These are phyloP conservation scores for Chlorella sp. DNA, from an alignment of 139 green algal genomes.

Conservation along the genomic window DNA sequence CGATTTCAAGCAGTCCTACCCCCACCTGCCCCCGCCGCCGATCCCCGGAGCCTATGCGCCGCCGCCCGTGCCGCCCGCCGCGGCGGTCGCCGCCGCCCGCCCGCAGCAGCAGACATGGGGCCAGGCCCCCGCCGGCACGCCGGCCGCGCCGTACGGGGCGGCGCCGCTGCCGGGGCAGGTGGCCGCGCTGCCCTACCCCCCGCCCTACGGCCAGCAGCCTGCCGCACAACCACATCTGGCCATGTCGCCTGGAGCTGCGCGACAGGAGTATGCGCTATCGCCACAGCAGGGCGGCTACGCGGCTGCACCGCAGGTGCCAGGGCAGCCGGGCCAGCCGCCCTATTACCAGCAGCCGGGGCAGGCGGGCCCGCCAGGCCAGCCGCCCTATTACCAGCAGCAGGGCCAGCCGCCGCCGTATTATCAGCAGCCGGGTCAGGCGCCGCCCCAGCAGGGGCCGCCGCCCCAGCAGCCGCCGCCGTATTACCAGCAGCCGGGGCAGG, in stretches of 20 bases:
- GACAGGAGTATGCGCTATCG: too few species aligned
- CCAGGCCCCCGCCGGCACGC: neutral
- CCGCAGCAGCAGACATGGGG: neutral
- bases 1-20: slow-evolving; percentile 7
- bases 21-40: neutral
- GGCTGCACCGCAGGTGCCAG: neutral
- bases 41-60: slow-evolving; percentile 17
- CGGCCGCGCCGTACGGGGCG: neutral
- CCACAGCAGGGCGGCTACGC: neutral
- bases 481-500: neutral
- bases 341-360: neutral
- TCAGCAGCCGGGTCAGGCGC: too few species aligned
- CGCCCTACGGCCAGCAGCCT: neutral
- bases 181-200: neutral
- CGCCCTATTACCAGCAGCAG: neutral
- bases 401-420: neutral
- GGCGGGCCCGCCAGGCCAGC: neutral
- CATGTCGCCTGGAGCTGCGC: too few species aligned
- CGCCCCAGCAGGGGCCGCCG: neutral
- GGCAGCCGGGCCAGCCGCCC: neutral
- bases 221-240: neutral
- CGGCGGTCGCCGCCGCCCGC: neutral
- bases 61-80: neutral
- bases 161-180: neutral
- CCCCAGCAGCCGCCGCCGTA: neutral